Conservation (phyloP, 371 early-diverging fungal genomes). For the Zychaea mexicana region DNA sequence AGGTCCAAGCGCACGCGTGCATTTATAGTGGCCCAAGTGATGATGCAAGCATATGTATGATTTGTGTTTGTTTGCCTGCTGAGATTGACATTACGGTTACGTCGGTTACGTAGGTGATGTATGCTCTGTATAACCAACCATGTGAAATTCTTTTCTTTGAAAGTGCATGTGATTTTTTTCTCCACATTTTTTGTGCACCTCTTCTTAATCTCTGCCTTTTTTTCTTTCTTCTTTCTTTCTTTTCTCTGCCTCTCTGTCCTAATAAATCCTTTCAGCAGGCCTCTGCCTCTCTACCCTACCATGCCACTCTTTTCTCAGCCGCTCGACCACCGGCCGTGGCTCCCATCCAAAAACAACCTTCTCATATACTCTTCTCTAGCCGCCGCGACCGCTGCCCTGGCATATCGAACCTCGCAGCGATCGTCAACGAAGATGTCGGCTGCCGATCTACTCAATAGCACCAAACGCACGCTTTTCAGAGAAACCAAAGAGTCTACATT, state of each 20-base stretch:
- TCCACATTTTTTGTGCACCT: conserved; percentile 5
- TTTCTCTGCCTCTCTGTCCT: background rate
- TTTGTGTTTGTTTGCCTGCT: too few species aligned
- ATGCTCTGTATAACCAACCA: background rate
- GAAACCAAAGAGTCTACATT: conserved; percentile 19
- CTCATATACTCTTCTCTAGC: conserved; percentile 16
- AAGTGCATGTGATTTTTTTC: background rate
- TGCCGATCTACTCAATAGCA: background rate
- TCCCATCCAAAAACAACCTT: conserved; percentile 7
- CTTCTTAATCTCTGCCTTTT: too few species aligned
- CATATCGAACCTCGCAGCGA: conserved; percentile 10
- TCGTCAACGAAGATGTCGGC: background rate
- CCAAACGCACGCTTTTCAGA: conserved; percentile 9
- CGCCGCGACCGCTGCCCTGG: conserved; percentile 11
- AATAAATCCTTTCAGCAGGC: too few species aligned
- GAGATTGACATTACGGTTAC: background rate
- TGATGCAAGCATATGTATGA: too few species aligned
- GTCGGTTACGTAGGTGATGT: background rate
- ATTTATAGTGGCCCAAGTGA: too few species aligned
- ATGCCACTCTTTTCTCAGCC: conserved; percentile 18
- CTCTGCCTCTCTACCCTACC: background rate
- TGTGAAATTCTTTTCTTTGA: background rate
- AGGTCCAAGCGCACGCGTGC: too few species aligned
- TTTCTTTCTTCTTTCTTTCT: background rate
- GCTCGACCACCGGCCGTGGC: conserved; percentile 9